A percentile compares a stretch with the other conserved stretches of the same genome.
Conservation (phyloP, 2,329 filamentous ascomycete genomes). For the Aureobasidium sp. region DNA sequence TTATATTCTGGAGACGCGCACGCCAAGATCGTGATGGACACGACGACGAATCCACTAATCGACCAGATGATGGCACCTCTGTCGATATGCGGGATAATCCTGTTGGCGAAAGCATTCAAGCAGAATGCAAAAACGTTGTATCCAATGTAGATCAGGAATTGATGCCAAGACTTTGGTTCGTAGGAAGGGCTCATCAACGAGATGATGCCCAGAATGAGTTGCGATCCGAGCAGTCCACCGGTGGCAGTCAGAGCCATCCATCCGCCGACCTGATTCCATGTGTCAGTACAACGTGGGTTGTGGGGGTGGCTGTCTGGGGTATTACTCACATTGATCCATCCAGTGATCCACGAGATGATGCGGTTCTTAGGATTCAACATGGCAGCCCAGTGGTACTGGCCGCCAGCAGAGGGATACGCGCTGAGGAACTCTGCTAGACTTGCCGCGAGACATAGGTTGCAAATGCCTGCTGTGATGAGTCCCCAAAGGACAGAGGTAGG, state of each 20-base stretch:
- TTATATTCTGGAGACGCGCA: conserved; percentile 61
- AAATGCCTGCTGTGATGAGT: conserved; percentile 49
- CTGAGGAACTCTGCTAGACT: conserved; percentile 60
- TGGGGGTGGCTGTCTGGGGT: background rate
- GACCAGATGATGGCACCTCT: conserved; percentile 67
- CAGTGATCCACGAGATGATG: conserved; percentile 63
- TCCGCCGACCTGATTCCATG: conserved; percentile 45
- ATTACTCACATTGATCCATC: conserved; percentile 54
- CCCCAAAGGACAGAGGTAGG: conserved; percentile 69
- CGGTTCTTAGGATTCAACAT: conserved; percentile 54
- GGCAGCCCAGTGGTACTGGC: conserved; percentile 63
- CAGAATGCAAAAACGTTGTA: conserved; percentile 55
- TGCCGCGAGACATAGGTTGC: conserved; percentile 62
- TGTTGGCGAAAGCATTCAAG: conserved; percentile 60
- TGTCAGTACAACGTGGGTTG: background rate
- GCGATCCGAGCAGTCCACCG: conserved; percentile 59
- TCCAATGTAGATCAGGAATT: conserved; percentile 65
- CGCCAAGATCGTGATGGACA: conserved; percentile 62
- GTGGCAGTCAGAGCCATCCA: conserved; percentile 66
- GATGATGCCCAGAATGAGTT: conserved; percentile 60
- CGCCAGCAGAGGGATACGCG: conserved; percentile 47
- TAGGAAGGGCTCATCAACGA: conserved; percentile 55
- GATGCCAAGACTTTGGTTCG: conserved; percentile 57
- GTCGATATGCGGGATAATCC: conserved; percentile 57
- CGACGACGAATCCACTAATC: conserved; percentile 59